Percentiles rank a stretch among this genome's conserved stretches.
Evolutionary conservation across 495 filamentous ascomycete species (phyloP).

Genomic region (Podospora anserina): DNA sequence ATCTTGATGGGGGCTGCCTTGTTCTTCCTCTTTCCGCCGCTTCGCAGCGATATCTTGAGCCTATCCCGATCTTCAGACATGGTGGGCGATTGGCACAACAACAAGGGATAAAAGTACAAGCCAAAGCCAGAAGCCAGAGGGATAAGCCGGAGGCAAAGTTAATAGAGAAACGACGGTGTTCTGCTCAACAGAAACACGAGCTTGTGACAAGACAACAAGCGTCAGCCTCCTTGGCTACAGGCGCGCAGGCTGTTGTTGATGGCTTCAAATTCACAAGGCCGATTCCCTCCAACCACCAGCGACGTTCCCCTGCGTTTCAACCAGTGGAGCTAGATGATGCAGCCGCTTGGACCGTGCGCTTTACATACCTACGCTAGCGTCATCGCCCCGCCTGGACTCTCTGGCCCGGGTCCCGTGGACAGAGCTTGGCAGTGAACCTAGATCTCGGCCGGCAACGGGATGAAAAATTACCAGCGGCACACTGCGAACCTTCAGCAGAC

Average conservation of each 20-base stretch:
- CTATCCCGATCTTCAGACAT: constrained; percentile 64
- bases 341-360: constrained; percentile 15
- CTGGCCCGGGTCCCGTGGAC: not conserved
- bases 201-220: not conserved
- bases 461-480: constrained; percentile 19
- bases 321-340: not conserved
- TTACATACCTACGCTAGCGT: constrained; percentile 12
- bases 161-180: not conserved
- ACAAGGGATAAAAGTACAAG: not conserved
- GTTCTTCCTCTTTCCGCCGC: constrained; percentile 67
- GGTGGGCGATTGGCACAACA: constrained; percentile 14
- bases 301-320: constrained; percentile 6
- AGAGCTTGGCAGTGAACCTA: not conserved
- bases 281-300: not conserved
- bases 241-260: not conserved
- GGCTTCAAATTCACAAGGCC: not conserved
- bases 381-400: constrained; percentile 4
- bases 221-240: not conserved
- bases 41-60: constrained; percentile 83
- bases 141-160: not conserved
- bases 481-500: constrained; percentile 6
- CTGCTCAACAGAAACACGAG: not conserved
- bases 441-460: constrained; percentile 19
- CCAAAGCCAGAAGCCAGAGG: constrained; percentile 4
- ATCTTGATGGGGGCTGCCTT: constrained; percentile 79